Percentiles rank a stretch among this genome's conserved stretches.
These are phyloP conservation scores for Myxozyma neglecta DNA, from an alignment of 805 yeast genomes.

Conservation along the genomic window DNA sequence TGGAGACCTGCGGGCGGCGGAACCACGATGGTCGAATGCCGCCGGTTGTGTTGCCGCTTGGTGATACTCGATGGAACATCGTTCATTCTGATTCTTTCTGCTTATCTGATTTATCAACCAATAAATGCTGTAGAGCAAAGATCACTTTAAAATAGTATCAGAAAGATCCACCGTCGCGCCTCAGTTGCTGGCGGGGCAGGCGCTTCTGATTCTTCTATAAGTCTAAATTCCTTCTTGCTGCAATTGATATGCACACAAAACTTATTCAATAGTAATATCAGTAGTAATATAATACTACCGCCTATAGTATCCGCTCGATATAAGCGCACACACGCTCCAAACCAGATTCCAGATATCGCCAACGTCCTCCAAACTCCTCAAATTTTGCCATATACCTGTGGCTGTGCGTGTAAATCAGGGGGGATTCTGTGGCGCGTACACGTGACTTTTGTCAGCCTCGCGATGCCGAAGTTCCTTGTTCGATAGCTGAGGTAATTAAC, in stretches of 20 bases:
- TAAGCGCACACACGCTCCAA: too few relatives aligned
- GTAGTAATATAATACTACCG: too few relatives aligned
- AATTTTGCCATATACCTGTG: not conserved
- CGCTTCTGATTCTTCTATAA: not conserved
- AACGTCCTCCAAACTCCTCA: not conserved
- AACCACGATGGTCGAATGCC: constrained; percentile 31
- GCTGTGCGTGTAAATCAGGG: constrained; percentile 1
- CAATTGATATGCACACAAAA: not conserved
- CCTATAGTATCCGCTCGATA: too few relatives aligned
- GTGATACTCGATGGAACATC: constrained; percentile 5
- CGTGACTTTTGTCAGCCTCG: not conserved
- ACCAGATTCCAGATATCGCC: not conserved
- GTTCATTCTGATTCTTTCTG: not conserved
- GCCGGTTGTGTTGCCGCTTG: constrained; percentile 23
- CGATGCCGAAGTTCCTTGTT: not conserved
- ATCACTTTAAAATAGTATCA: not conserved
- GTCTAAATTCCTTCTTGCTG: not conserved
- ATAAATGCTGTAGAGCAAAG: not conserved
- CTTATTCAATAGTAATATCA: too few relatives aligned
- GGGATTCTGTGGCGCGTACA: not conserved
- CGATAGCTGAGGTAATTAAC: not conserved
- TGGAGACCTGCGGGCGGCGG: constrained; percentile 32
- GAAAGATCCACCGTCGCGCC: not conserved
- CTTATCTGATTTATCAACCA: not conserved
- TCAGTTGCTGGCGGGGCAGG: not conserved